These are phyloP conservation scores for Coemansia sp. DNA, from an alignment of 192 early-diverging fungal genomes.

Conservation along the genomic window DNA sequence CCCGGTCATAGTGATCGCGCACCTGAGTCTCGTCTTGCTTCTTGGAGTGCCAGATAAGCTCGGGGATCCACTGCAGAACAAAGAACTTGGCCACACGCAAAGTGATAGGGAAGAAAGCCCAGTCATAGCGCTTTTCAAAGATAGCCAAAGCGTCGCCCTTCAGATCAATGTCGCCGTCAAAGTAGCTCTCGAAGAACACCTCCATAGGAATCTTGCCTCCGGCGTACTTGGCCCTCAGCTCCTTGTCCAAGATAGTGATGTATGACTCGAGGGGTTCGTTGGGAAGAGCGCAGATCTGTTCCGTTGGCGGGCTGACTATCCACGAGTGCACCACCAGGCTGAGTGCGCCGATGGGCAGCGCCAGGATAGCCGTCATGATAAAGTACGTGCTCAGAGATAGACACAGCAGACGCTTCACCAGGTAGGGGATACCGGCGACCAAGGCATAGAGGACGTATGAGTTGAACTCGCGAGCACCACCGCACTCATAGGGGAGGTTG, in stretches of 20 bases:
- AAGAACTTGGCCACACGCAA: conserved; percentile 89
- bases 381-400: conserved; percentile 64
- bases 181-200: conserved; percentile 95
- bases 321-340: conserved; percentile 70
- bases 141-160: conserved; percentile 83
- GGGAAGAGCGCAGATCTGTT: conserved; percentile 73
- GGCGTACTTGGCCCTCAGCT: conserved; percentile 71
- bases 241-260: conserved; percentile 83
- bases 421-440: conserved; percentile 66
- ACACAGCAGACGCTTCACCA: conserved; percentile 66
- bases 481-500: conserved; percentile 75
- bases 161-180: conserved; percentile 94
- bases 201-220: conserved; percentile 96
- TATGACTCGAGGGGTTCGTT: conserved; percentile 83
- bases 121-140: conserved; percentile 93
- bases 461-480: conserved; percentile 81
- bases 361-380: conserved; percentile 62
- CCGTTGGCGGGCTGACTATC: conserved; percentile 61
- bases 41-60: conserved; percentile 94
- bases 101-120: conserved; percentile 87
- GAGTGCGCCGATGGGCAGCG: conserved; percentile 73
- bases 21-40: conserved; percentile 99
- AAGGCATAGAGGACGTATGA: conserved; percentile 66
- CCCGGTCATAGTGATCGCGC: conserved; percentile 97
- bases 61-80: conserved; percentile 94